A percentile compares a stretch with the other conserved stretches of the same genome.
Evolutionary conservation across 2,329 filamentous ascomycete genomes (phyloP).

Genomic region (Polychaeton citri): DNA sequence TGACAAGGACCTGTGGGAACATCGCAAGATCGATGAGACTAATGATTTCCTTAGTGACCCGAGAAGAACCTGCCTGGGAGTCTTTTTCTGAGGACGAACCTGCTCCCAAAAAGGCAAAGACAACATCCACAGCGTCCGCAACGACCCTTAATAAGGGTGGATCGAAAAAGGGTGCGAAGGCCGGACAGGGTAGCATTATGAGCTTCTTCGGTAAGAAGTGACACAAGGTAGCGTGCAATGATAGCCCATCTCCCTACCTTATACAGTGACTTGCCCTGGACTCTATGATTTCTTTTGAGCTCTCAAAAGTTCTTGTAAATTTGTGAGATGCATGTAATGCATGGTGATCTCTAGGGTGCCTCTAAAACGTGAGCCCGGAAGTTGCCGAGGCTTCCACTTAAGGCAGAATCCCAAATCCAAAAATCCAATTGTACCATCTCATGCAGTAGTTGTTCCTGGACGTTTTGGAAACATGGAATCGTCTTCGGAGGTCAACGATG

Average conservation of each 20-base stretch:
- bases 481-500: constrained; percentile 28
- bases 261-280: too few species aligned
- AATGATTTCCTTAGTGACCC: constrained; percentile 51
- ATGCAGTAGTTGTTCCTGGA: too few species aligned
- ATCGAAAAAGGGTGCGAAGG: constrained; percentile 31
- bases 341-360: too few species aligned
- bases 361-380: too few species aligned
- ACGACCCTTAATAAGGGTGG: constrained; percentile 30
- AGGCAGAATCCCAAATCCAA: too few species aligned
- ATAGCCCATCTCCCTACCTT: too few species aligned
- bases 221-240: too few species aligned
- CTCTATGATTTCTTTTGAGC: too few species aligned
- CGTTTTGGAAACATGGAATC: constrained; percentile 1
- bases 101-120: constrained; percentile 41
- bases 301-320: too few species aligned
- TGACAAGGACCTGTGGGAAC: constrained; percentile 2
- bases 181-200: constrained; percentile 71
- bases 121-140: constrained; percentile 36
- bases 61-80: constrained; percentile 76
- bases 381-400: too few species aligned
- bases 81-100: constrained; percentile 86
- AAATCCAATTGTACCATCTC: too few species aligned
- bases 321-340: too few species aligned
- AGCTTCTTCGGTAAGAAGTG: constrained; percentile 84
- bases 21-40: constrained; percentile 7